Evolutionary conservation across 164 flowering plant species (phyloP).

Genomic region (Vitis cinerea): DNA sequence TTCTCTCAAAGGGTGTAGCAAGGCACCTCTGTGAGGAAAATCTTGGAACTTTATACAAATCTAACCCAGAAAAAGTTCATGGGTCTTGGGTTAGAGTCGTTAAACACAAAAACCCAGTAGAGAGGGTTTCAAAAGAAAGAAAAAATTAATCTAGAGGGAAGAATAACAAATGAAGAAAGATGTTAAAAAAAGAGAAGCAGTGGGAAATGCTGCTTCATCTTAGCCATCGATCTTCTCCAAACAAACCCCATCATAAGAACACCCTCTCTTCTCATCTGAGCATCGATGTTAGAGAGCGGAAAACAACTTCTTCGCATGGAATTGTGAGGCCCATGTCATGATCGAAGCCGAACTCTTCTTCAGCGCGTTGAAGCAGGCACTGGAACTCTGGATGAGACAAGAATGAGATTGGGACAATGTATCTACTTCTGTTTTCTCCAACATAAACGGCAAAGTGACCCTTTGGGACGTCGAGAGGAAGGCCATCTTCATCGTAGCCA

Average conservation of each 20-base stretch:
- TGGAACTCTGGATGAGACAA: constrained; percentile 56
- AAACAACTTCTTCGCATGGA: constrained; percentile 76
- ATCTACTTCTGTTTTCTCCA: constrained; percentile 50
- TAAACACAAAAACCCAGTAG: constrained; percentile 10
- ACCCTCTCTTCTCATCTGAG: constrained; percentile 29
- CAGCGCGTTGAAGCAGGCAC: constrained; percentile 52
- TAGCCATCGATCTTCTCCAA: constrained; percentile 11
- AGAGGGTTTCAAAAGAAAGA: constrained; percentile 1
- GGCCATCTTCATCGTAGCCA: constrained; percentile 35
- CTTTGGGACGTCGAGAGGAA: constrained; percentile 59
- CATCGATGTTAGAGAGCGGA: constrained; percentile 59
- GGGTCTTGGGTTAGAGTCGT: constrained; percentile 31
- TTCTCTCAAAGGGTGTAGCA: constrained; percentile 23
- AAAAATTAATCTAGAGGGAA: not conserved
- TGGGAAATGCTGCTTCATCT: constrained; percentile 13
- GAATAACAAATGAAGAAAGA: constrained; percentile 9
- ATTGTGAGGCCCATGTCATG: constrained; percentile 74
- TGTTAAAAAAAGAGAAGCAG: constrained; percentile 25
- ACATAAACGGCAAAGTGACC: constrained; percentile 68
- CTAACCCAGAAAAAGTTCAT: constrained; percentile 21
- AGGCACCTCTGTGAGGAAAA: constrained; percentile 31
- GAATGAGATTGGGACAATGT: constrained; percentile 60
- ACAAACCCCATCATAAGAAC: not conserved
- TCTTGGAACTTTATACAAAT: constrained; percentile 26
- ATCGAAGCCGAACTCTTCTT: constrained; percentile 63